Evolutionary conservation across 1,139 yeast genomes (phyloP).

Genomic region (Scheffersomyces cryptocercus): DNA sequence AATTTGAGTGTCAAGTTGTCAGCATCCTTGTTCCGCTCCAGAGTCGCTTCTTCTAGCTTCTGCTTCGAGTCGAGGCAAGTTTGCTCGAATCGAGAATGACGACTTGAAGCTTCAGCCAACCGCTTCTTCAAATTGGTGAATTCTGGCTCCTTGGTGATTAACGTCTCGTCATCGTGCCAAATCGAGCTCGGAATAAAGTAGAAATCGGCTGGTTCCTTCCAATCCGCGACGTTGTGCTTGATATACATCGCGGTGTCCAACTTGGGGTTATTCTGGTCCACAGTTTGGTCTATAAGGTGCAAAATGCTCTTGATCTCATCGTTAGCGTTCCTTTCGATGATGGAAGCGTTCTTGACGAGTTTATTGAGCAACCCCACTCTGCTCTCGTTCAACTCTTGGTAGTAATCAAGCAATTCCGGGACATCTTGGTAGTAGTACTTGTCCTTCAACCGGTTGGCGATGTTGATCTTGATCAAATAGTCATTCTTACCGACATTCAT

Average conservation of each 20-base stretch:
- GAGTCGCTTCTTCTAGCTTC: conserved; percentile 49
- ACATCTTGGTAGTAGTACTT: conserved; percentile 91
- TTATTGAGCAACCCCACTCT: conserved; percentile 73
- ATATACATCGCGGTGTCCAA: conserved; percentile 90
- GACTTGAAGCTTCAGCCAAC: conserved; percentile 51
- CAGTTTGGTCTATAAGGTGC: conserved; percentile 54
- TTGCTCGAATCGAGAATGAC: conserved; percentile 45
- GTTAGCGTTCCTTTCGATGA: conserved; percentile 60
- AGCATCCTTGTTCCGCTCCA: conserved; percentile 33
- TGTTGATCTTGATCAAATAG: conserved; percentile 76
- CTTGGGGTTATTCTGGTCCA: conserved; percentile 70
- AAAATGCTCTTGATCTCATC: conserved; percentile 56
- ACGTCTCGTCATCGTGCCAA: conserved; percentile 94
- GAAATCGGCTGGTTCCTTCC: conserved; percentile 89
- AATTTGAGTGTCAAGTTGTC: conserved; percentile 41
- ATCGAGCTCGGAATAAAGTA: conserved; percentile 85
- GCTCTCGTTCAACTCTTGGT: conserved; percentile 82
- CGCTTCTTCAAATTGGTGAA: conserved; percentile 63
- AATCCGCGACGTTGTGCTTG: conserved; percentile 73
- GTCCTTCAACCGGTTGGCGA: conserved; percentile 89
- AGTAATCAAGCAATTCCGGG: conserved; percentile 85
- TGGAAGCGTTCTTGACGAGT: conserved; percentile 64
- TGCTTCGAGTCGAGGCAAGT: conserved; percentile 51
- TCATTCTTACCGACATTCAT: conserved; percentile 88
- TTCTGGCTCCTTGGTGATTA: conserved; percentile 65